Conservation (phyloP, 257 asterid genomes). For the Nicotiana attenuata region DNA sequence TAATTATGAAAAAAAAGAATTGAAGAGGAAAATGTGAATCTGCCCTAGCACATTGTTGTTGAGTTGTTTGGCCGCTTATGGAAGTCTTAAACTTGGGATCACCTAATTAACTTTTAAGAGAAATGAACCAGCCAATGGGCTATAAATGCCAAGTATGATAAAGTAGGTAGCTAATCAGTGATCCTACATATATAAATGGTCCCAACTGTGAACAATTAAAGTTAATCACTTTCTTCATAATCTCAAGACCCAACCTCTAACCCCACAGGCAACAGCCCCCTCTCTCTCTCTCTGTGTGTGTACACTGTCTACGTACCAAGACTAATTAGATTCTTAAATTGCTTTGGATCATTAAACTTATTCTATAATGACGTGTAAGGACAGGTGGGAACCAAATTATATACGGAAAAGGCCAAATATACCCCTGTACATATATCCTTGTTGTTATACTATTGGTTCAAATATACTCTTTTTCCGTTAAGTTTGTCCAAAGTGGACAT, state of each 20-base stretch:
- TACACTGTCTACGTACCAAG: not conserved
- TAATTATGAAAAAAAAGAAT: too few relatives aligned
- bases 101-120: not conserved
- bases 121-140: not conserved
- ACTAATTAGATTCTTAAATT: too few relatives aligned
- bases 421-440: too few relatives aligned
- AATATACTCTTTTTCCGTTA: too few relatives aligned
- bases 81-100: not conserved
- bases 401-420: too few relatives aligned
- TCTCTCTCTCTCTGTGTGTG: too few relatives aligned
- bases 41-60: not conserved
- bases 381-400: too few relatives aligned
- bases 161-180: constrained; percentile 10
- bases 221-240: not conserved
- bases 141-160: not conserved
- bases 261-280: too few relatives aligned
- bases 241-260: not conserved
- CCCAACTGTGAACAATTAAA: not conserved
- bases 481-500: too few relatives aligned
- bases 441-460: too few relatives aligned
- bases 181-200: not conserved
- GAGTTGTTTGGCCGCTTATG: not conserved
- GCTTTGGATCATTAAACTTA: not conserved
- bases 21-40: not conserved
- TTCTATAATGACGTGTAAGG: not conserved